Percentiles rank a stretch among this genome's conserved stretches.
phyloP scores from a whole-genome alignment of 768 basidiomycete species.

The Agaricus blazei region DNA sequence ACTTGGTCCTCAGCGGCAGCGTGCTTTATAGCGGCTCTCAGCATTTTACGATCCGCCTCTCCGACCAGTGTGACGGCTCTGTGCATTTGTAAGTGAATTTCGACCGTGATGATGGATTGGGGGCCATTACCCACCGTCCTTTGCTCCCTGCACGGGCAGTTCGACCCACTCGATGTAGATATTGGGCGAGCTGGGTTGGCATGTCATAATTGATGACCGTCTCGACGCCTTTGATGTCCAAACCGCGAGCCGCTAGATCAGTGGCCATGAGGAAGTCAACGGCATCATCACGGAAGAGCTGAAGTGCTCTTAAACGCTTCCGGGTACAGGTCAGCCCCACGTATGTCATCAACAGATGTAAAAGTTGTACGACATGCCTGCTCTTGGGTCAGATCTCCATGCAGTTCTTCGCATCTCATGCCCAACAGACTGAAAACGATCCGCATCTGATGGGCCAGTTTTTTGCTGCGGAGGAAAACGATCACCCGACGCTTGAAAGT shows the following conservation, averaged over 20 bases:
- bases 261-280: slow-evolving; percentile 96
- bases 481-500: slow-evolving; percentile 83
- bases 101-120: not conserved
- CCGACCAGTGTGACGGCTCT: slow-evolving; percentile 95
- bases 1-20: slow-evolving; percentile 74
- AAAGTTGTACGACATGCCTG: slow-evolving; percentile 48
- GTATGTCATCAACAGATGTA: not conserved
- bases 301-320: slow-evolving; percentile 82
- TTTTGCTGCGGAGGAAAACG: slow-evolving; percentile 95
- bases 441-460: slow-evolving; percentile 94
- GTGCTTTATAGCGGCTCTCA: slow-evolving; percentile 93
- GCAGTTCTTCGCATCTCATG: slow-evolving; percentile 89
- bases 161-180: slow-evolving; percentile 94
- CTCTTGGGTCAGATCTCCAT: slow-evolving; percentile 95
- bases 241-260: slow-evolving; percentile 89
- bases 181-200: slow-evolving; percentile 89
- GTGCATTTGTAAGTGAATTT: slow-evolving; percentile 5
- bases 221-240: slow-evolving; percentile 97
- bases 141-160: slow-evolving; percentile 93
- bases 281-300: slow-evolving; percentile 79
- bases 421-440: slow-evolving; percentile 85
- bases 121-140: slow-evolving; percentile 64
- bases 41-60: slow-evolving; percentile 92
- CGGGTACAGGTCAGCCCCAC: slow-evolving; percentile 4
- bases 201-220: slow-evolving; percentile 99